A percentile compares a stretch with the other conserved stretches of the same genome.
Evolutionary conservation across 2,329 filamentous ascomycete genomes (phyloP).

Genomic region (Fonsecaea nubica): DNA sequence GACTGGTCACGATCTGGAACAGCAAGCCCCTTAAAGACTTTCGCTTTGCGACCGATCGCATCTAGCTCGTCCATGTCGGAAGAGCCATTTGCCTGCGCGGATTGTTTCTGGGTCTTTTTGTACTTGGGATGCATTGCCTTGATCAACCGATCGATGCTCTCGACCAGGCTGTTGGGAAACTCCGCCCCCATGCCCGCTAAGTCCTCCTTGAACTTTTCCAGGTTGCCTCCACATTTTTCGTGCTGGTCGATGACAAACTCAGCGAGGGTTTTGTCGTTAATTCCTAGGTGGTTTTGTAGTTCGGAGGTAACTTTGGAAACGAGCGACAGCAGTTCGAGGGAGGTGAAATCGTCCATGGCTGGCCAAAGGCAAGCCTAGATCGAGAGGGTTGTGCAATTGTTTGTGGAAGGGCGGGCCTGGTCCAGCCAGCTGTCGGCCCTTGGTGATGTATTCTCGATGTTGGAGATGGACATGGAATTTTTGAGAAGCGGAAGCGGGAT

Average conservation of each 20-base stretch:
- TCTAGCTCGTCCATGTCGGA: conserved; percentile 51
- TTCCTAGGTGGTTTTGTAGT: conserved; percentile 89
- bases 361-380: background rate
- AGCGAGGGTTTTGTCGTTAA: conserved; percentile 91
- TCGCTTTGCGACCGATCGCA: conserved; percentile 72
- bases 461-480: conserved; percentile 9
- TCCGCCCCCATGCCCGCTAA: conserved; percentile 79
- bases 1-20: conserved; percentile 76
- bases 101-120: conserved; percentile 65
- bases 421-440: conserved; percentile 1
- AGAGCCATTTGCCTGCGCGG: conserved; percentile 46
- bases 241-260: conserved; percentile 96
- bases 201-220: conserved; percentile 76
- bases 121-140: conserved; percentile 89
- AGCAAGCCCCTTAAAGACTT: conserved; percentile 87
- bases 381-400: background rate
- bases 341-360: conserved; percentile 85
- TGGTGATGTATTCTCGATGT: background rate
- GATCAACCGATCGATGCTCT: conserved; percentile 89
- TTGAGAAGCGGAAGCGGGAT: background rate
- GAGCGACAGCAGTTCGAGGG: conserved; percentile 89
- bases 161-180: conserved; percentile 83
- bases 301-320: conserved; percentile 95
- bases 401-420: conserved; percentile 8
- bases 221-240: conserved; percentile 68